Base-by-base conservation (phyloP, 2,329 filamentous ascomycete species). In the Trichoderma sp. region DNA sequence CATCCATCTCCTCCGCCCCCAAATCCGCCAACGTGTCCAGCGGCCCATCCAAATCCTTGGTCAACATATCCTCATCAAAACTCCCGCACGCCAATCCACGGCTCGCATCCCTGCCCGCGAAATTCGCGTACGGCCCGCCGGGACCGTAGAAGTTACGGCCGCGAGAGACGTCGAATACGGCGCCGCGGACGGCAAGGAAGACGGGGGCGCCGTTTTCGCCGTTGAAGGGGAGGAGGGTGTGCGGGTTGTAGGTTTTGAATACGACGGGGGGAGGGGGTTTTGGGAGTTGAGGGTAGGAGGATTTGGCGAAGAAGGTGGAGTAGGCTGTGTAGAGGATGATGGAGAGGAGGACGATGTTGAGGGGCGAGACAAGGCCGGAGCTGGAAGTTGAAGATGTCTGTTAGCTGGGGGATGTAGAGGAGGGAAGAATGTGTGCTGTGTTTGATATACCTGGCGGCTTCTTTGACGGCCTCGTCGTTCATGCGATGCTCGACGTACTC, bases 111-210 rank as follows among this genome's bases (percentile, higher is more conserved):
- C 95, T 87, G 0, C 96, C 96, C 0, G 96, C 96, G 80, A 99
- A 99, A 84, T 98, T 98, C 81, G 91, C 91, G 82, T 99, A 99
- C 2, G 95, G 94, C 0, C 95, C 95, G 14, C 94, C 95, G 24
- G 96, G 96, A 4, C 96, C 96, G 83, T 99, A 99, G 82, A 98
- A 98, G 85, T 97, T 95, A 78, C 92, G 89, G 28, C 96, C 95
- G 15, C 90, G 84, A 0, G 91, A 90, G 28, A 98, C 95, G 80
- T 99, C 96, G 80, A 98, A 98, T 74, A 98, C 91, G 65, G 90
- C 90, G 67, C 96, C 95, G 56, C 94, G 92, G 21, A 98, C 94
- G n/a, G 94, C 93, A 63, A 99, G 88, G 83, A 93, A 97, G 71
- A 98, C 93, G 64, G 93, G 93, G 76, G 84, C 85, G 77, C 87